These are phyloP conservation scores for Penicillium sp. DNA, from an alignment of 2,329 filamentous ascomycete genomes.

Conservation along the genomic window DNA sequence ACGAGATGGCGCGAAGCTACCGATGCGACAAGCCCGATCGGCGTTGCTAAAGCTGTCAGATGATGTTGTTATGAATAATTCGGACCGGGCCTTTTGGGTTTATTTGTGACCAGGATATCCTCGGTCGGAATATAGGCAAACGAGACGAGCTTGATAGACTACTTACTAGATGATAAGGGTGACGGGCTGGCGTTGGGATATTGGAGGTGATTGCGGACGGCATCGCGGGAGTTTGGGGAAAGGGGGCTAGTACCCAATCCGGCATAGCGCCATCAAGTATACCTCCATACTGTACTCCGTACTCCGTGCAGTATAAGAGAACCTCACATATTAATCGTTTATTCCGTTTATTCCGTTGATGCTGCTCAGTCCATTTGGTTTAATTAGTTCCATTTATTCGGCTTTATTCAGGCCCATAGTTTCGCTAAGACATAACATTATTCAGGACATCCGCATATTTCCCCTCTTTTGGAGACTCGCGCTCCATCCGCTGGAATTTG, in stretches of 20 bases:
- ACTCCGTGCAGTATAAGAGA: neutral
- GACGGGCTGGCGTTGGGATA: neutral
- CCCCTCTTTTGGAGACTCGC: slow-evolving; percentile 6
- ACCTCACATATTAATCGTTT: neutral
- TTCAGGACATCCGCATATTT: neutral
- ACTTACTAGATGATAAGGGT: neutral
- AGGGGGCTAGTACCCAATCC: slow-evolving; percentile 2
- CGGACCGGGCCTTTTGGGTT: slow-evolving; percentile 8
- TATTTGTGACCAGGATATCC: neutral
- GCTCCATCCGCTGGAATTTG: slow-evolving; percentile 17
- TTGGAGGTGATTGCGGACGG: neutral
- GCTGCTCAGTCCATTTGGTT: neutral
- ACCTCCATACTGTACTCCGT: neutral
- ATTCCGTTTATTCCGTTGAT: neutral
- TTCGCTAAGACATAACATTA: neutral
- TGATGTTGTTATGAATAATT: slow-evolving; percentile 15
- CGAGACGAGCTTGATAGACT: neutral
- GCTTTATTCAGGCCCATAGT: neutral
- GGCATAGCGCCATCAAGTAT: neutral
- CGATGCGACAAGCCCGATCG: slow-evolving; percentile 28
- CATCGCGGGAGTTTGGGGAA: slow-evolving; percentile 6
- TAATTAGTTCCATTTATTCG: neutral
- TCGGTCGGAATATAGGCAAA: neutral
- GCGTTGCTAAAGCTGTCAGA: slow-evolving; percentile 23
- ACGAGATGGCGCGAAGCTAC: slow-evolving; percentile 29